Percentiles rank a stretch among this genome's conserved stretches.
Conservation (phyloP, 352 stramenopile species). For the Pythium biforme region DNA sequence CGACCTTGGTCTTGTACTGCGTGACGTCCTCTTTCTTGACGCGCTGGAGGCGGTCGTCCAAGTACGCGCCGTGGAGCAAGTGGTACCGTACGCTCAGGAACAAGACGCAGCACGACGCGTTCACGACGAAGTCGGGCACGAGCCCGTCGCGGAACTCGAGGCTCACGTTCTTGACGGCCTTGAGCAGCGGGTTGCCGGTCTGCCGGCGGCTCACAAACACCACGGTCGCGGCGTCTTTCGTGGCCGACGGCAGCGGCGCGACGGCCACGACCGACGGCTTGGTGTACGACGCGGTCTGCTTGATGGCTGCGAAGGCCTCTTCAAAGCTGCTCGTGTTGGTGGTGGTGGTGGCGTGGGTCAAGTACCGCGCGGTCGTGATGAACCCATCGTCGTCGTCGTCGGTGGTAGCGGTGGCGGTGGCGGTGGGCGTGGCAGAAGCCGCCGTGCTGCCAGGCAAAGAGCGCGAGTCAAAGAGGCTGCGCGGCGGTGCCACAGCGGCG, state of each 20-base stretch:
- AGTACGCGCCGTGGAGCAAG: conserved; percentile 86
- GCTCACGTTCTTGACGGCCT: conserved; percentile 92
- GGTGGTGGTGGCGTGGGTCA: conserved; percentile 11
- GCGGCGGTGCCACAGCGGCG: neutral
- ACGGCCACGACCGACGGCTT: conserved; percentile 19
- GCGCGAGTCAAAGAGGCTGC: conserved; percentile 26
- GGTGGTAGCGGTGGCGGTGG: neutral
- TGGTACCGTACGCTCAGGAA: conserved; percentile 91
- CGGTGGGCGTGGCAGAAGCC: neutral
- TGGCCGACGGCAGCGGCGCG: conserved; percentile 13
- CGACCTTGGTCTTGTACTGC: conserved; percentile 85
- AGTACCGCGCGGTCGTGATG: conserved; percentile 21
- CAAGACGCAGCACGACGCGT: conserved; percentile 86
- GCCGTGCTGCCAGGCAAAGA: neutral
- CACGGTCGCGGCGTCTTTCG: conserved; percentile 49
- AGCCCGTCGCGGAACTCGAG: conserved; percentile 89
- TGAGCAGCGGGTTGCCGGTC: conserved; percentile 92
- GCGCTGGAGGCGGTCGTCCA: conserved; percentile 90
- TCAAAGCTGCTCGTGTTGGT: conserved; percentile 13
- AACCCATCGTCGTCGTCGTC: conserved; percentile 23
- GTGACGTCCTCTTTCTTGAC: conserved; percentile 74
- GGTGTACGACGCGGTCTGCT: conserved; percentile 57
- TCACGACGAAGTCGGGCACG: conserved; percentile 94
- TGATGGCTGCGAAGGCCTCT: conserved; percentile 59
- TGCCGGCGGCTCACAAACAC: conserved; percentile 85